Evolutionary conservation across 75 land plant genomes (phyloP).

Genomic region (Chamaecyparis obtusa): DNA sequence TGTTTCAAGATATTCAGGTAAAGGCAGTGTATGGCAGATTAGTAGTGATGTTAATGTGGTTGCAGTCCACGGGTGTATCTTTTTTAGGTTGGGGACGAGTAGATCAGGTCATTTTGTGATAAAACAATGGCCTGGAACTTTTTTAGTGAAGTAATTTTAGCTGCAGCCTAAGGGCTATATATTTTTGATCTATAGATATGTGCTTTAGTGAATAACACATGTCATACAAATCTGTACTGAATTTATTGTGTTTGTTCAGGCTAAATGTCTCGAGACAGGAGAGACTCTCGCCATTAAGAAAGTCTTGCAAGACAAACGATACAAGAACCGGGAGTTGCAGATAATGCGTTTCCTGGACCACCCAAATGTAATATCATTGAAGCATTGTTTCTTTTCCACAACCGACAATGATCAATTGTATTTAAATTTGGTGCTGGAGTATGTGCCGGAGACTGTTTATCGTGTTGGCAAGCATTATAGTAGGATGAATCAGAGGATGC

Average conservation of each 20-base stretch:
- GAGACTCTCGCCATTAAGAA: conserved; percentile 95
- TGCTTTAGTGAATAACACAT: neutral
- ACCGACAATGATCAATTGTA: conserved; percentile 84
- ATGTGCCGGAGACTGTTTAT: conserved; percentile 82
- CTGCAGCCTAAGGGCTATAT: neutral
- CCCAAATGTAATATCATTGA: conserved; percentile 78
- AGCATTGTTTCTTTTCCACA: conserved; percentile 92
- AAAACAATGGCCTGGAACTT: neutral
- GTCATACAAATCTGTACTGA: neutral
- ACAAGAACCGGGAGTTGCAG: conserved; percentile 89
- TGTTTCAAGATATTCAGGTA: neutral
- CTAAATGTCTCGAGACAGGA: conserved; percentile 90
- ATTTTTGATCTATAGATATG: neutral
- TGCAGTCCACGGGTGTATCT: neutral
- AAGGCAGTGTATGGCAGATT: neutral
- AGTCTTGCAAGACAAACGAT: conserved; percentile 84
- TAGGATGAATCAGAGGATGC: conserved; percentile 74
- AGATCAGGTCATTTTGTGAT: neutral
- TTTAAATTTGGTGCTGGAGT: conserved; percentile 87
- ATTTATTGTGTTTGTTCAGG: conserved; percentile 32
- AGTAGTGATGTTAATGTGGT: neutral
- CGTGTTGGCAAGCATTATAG: conserved; percentile 69
- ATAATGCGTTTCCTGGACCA: conserved; percentile 88
- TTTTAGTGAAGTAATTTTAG: neutral
- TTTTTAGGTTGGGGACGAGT: neutral